Evolutionary conservation across 768 basidiomycete species (phyloP), one percentile per base, ranked within the genome.

Genomic region (Mycena olivaceomarginata): DNA sequence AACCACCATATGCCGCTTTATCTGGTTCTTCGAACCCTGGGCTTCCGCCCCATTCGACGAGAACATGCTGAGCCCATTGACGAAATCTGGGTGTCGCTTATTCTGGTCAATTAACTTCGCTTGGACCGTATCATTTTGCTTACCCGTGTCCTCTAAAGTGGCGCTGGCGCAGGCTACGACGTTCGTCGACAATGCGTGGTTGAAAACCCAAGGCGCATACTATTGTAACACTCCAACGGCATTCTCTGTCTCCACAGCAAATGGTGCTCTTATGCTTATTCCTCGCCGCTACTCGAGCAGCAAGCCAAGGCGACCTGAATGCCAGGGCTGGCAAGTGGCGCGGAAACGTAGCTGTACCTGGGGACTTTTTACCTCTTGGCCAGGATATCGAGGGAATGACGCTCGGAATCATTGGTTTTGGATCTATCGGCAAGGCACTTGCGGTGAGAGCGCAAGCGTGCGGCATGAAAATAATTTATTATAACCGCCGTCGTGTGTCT

Each of bases 381-480:
- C 67, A 78, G 31, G 81, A 82, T 56, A 75, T 80, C 7, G 77
- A 80, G 20, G 78, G 77, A 22, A 71, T 79, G 45, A 79, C 75
- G 22, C 71, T 82, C 31, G 81, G 81, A n/a, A 80, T 82, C 20
- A 70, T 82, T 11, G 81, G 81, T 53, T 66, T 82, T 18, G 81
- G 81, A 0, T 70, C 72, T 25, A 82, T 82, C 45, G 81, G 81
- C 20, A 70, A 79, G 46, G 73, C 77, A 7, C 80, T 82, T 22
- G 53, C 80, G 15, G 75, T 73, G 25, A 77, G 80, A 72, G 79
- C 78, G 31, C 80, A 80, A 64, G 76, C 65, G 25, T 77, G 71
- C 66, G 81, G 81, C 59, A 82, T 82, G 81, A 78, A 82, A 31
- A 56, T 82, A 16, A 74, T 82, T 15, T 82, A 82, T 63, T 9